Evolutionary conservation across 192 early-diverging fungal genomes (phyloP), one percentile per base, ranked within the genome.

Genomic region (Coemansia reversa): DNA sequence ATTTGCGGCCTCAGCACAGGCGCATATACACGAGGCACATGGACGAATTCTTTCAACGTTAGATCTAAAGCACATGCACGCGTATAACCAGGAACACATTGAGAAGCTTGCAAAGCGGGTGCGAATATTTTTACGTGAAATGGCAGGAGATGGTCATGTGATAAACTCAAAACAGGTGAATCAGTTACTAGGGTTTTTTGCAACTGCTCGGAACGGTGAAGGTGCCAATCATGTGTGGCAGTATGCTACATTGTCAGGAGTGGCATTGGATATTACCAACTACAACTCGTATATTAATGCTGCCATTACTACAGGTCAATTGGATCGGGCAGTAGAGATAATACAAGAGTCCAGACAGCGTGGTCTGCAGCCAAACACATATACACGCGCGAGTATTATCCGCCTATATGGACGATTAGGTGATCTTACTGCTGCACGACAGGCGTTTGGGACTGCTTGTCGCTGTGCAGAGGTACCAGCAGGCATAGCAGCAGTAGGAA

Each of bases 181-280:
- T 23, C 6, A 8, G 25, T 19, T 74, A 25, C n/a, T 80, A 18
- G 22, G 23, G 0, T 27, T 69, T 0, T 74, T 74, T 55, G 65
- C 68, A 0, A 33, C 60, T 0, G 30, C 19, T 5, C 5, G 39
- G 8, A 51, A 67, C 16, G 49, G 48, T 14, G 57, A 50, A 7
- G 65, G 67, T 5, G 68, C 62, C 12, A 60, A 67, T 24, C 55
- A 57, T 9, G 20, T 74, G 0, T 80, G 77, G 77, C 77, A 80
- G 58, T 60, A 67, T 16, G 65, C 65, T 30, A 60, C 69, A 55
- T 51, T 80, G 23, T 54, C 65, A 35, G 68, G 72, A 5, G 25
- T 68, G 51, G 24, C 58, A 18, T 35, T 58, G 33, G 68, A 80
- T 27, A 60, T 70, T 24, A 56, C 62, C 16, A 59, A 62, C 62